Conservation (phyloP, 2,329 filamentous ascomycete genomes). For the Botryosphaeria agaves region DNA sequence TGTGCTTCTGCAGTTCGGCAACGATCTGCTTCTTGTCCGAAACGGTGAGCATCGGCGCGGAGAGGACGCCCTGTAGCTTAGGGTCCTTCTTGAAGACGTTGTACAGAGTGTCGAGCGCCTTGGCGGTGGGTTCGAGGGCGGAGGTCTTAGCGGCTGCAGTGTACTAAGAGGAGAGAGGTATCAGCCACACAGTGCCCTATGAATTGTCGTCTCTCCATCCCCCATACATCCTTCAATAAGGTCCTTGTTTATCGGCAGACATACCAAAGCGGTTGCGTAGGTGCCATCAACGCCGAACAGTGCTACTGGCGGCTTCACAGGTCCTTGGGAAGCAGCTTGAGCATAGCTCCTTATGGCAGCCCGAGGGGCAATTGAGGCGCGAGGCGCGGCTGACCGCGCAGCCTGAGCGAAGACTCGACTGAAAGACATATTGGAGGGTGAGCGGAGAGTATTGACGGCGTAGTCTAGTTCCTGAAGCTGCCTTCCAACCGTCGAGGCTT, state of each 20-base stretch:
- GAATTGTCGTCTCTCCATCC: no score
- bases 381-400: conserved; percentile 36
- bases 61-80: conserved; percentile 63
- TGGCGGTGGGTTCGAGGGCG: conserved; percentile 69
- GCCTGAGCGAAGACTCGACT: conserved; percentile 37
- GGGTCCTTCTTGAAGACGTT: conserved; percentile 62
- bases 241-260: no score
- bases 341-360: conserved; percentile 61
- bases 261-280: conserved; percentile 96
- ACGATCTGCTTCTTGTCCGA: conserved; percentile 77
- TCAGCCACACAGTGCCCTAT: no score
- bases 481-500: no score
- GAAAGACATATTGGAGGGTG: conserved; percentile 33
- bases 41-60: conserved; percentile 59
- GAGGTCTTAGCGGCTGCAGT: conserved; percentile 84
- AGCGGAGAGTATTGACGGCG: conserved; percentile 2
- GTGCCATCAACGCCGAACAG: conserved; percentile 95
- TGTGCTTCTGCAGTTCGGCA: conserved; percentile 71
- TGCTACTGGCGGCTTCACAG: conserved; percentile 71
- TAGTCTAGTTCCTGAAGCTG: no score
- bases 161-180: no score
- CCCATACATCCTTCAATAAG: no score
- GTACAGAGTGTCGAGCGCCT: conserved; percentile 55
- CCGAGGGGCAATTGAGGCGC: conserved; percentile 42
- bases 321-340: conserved; percentile 35